Conservation (phyloP, 495 filamentous ascomycete genomes). For the Aspergillus panamensis region DNA sequence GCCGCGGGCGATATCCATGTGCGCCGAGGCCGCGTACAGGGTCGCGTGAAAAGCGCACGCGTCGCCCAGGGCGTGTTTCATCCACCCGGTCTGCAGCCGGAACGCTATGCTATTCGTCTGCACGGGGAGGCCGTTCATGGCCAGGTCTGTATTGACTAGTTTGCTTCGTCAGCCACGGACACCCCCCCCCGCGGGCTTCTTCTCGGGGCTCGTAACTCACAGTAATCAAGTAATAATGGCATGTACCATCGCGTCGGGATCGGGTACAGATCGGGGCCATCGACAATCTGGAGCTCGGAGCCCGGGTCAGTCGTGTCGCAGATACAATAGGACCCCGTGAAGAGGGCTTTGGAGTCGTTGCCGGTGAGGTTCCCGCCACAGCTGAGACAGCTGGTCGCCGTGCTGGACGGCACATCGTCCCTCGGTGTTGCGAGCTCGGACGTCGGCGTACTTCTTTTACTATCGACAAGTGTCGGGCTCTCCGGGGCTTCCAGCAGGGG, state of each 20-base stretch:
- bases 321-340: not conserved
- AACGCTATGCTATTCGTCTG: not conserved
- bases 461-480: not conserved
- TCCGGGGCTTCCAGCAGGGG: not conserved
- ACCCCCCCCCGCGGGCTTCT: too few relatives aligned
- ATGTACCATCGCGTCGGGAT: not conserved
- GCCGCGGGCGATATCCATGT: not conserved
- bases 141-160: conserved; percentile 1
- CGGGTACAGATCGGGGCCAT: not conserved
- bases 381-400: not conserved
- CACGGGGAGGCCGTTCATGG: not conserved
- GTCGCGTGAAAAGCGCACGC: not conserved
- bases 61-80: not conserved
- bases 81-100: not conserved
- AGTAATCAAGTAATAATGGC: not conserved
- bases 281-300: not conserved
- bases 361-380: not conserved
- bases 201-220: too few relatives aligned
- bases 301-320: not conserved
- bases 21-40: not conserved
- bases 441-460: not conserved
- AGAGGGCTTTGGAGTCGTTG: not conserved
- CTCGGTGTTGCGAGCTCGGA: not conserved
- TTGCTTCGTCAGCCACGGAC: too few relatives aligned
- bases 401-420: not conserved